phyloP scores from a whole-genome alignment of 2,329 filamentous ascomycete genomes.

The Neopestalotiopsis sp. region DNA sequence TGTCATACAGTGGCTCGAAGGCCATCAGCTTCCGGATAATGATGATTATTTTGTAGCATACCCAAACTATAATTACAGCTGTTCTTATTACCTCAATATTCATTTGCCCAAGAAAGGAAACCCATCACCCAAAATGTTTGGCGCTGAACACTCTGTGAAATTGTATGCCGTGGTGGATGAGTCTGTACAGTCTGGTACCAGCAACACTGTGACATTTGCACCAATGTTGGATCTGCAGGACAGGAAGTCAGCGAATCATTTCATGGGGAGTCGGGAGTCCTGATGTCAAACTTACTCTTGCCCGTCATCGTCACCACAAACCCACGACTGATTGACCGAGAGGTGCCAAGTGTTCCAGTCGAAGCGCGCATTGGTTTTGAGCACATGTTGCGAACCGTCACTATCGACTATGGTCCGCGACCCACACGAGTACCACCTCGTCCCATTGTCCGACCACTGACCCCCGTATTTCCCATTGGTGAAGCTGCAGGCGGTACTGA shows the following conservation, averaged over 20 bases:
- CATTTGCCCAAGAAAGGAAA: neutral
- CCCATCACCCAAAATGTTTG: neutral
- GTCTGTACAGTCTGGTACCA: slow-evolving; percentile 4
- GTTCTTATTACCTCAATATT: neutral
- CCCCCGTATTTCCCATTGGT: slow-evolving; percentile 22
- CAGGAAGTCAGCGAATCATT: neutral
- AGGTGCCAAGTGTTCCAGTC: slow-evolving; percentile 30
- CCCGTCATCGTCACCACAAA: slow-evolving; percentile 21
- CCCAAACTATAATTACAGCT: neutral
- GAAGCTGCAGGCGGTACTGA: slow-evolving; percentile 24
- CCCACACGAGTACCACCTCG: slow-evolving; percentile 25
- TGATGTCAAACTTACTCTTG: neutral
- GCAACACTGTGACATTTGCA: neutral
- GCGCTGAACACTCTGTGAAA: slow-evolving; percentile 8
- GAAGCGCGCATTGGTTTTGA: slow-evolving; percentile 29
- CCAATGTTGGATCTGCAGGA: slow-evolving; percentile 1
- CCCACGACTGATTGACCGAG: slow-evolving; percentile 32
- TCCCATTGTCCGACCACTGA: slow-evolving; percentile 25
- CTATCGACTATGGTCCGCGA: slow-evolving; percentile 23
- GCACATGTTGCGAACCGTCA: slow-evolving; percentile 20
- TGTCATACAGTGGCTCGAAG: too few relatives aligned
- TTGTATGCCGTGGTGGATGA: neutral
- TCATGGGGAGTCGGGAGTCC: too few relatives aligned
- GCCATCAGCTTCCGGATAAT: neutral
- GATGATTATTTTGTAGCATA: neutral